Evolutionary conservation across 345 rosid species (phyloP).

Genomic region (Firmiana major): DNA sequence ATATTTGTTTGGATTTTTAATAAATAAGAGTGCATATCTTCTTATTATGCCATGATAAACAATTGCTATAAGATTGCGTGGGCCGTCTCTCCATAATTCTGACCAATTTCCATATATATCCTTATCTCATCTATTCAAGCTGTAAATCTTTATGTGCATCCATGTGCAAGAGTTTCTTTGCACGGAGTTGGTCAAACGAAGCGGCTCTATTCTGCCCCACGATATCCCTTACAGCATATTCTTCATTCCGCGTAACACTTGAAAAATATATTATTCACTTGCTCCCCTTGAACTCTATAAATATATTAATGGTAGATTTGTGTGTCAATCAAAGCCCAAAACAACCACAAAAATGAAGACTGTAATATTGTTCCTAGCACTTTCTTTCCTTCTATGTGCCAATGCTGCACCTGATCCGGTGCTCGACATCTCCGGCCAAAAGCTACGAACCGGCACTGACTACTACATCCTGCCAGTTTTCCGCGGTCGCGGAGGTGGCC

Average conservation of each 20-base stretch:
- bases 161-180: background rate
- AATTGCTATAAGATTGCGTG: background rate
- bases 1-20: no score
- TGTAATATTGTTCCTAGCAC: background rate
- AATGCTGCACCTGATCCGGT: slow-evolving; percentile 17
- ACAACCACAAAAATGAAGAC: background rate
- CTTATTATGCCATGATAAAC: no score
- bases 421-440: slow-evolving; percentile 21
- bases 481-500: slow-evolving; percentile 35
- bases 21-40: no score
- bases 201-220: slow-evolving; percentile 1
- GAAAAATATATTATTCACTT: background rate
- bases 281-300: background rate
- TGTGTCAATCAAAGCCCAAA: background rate
- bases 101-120: background rate
- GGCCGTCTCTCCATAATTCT: background rate
- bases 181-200: background rate
- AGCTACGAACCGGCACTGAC: slow-evolving; percentile 15
- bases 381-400: slow-evolving; percentile 19
- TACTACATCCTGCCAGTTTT: slow-evolving; percentile 34
- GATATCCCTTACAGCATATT: background rate
- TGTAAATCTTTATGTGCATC: background rate
- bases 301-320: background rate
- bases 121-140: background rate
- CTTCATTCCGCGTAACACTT: background rate